Evolutionary conservation across 257 asterid genomes (phyloP).

Genomic region (Penstemon davidsonii): DNA sequence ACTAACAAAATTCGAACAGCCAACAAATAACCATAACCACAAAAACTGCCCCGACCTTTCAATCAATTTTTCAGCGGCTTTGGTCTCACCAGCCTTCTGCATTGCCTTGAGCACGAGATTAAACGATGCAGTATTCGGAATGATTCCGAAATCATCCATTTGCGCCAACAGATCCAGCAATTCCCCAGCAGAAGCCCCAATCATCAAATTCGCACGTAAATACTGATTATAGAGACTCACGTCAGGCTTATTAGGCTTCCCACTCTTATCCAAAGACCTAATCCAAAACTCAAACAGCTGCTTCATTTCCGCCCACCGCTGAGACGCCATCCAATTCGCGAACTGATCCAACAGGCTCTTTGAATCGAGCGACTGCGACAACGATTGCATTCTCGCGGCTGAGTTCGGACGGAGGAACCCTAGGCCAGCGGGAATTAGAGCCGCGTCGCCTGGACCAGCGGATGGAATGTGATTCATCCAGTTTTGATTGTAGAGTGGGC

Average conservation of each 20-base stretch:
- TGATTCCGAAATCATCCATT: constrained; percentile 55
- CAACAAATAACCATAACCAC: background rate
- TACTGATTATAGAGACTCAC: constrained; percentile 72
- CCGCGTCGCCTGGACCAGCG: constrained; percentile 31
- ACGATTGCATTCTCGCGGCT: constrained; percentile 33
- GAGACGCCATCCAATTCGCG: constrained; percentile 72
- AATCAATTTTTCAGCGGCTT: constrained; percentile 64
- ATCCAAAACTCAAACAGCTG: constrained; percentile 76
- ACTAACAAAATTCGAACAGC: background rate
- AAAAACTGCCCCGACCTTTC: constrained; percentile 52
- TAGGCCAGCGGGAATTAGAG: constrained; percentile 48
- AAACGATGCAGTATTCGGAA: constrained; percentile 74
- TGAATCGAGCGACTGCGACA: constrained; percentile 54
- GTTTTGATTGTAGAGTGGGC: constrained; percentile 66
- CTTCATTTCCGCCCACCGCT: constrained; percentile 74
- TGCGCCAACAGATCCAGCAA: constrained; percentile 57
- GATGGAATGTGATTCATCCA: constrained; percentile 60
- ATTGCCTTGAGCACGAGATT: constrained; percentile 82
- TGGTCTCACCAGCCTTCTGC: constrained; percentile 47
- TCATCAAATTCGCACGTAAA: constrained; percentile 80
- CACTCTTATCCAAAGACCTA: constrained; percentile 58
- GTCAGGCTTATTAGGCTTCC: constrained; percentile 85
- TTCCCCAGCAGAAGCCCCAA: constrained; percentile 50
- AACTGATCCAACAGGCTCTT: constrained; percentile 51
- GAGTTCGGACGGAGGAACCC: constrained; percentile 37